These are phyloP conservation scores for Hepatocystis sp. DNA, from an alignment of 169 alveolate species.

Conservation along the genomic window DNA sequence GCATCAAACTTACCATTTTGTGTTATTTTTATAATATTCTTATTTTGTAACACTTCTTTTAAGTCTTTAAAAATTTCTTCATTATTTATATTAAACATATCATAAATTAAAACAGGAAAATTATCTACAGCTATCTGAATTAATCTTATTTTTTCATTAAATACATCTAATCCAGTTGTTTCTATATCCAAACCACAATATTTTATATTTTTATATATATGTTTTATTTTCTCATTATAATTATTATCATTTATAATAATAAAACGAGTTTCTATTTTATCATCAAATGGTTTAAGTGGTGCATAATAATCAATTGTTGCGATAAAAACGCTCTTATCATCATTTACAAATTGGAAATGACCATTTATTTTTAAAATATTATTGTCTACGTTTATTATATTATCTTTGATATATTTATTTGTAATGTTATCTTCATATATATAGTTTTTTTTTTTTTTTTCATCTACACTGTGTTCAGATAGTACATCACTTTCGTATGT, in stretches of 20 bases:
- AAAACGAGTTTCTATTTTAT: slow-evolving; percentile 59
- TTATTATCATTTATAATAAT: slow-evolving; percentile 76
- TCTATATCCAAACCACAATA: slow-evolving; percentile 86
- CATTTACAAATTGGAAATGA: slow-evolving; percentile 17
- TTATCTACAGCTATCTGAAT: slow-evolving; percentile 84
- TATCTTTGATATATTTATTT: slow-evolving; percentile 46
- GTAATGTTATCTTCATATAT: slow-evolving; percentile 25
- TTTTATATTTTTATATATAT: slow-evolving; percentile 76
- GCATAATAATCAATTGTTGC: slow-evolving; percentile 28
- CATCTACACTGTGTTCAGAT: no score
- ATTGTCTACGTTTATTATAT: slow-evolving; percentile 54
- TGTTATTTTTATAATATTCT: slow-evolving; percentile 79
- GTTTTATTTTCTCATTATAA: slow-evolving; percentile 67
- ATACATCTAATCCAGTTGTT: slow-evolving; percentile 89
- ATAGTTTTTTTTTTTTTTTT: slow-evolving; percentile 5
- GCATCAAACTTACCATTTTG: slow-evolving; percentile 91
- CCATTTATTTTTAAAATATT: slow-evolving; percentile 35
- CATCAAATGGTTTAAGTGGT: slow-evolving; percentile 52
- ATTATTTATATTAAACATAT: slow-evolving; percentile 78
- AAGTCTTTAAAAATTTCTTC: slow-evolving; percentile 75
- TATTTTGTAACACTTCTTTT: slow-evolving; percentile 69
- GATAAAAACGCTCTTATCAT: neutral
- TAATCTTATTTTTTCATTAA: slow-evolving; percentile 79
- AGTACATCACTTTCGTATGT: no score
- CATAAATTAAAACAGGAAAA: slow-evolving; percentile 81